Conservation (phyloP, 164 flowering plant genomes). For the Annona cherimola region DNA sequence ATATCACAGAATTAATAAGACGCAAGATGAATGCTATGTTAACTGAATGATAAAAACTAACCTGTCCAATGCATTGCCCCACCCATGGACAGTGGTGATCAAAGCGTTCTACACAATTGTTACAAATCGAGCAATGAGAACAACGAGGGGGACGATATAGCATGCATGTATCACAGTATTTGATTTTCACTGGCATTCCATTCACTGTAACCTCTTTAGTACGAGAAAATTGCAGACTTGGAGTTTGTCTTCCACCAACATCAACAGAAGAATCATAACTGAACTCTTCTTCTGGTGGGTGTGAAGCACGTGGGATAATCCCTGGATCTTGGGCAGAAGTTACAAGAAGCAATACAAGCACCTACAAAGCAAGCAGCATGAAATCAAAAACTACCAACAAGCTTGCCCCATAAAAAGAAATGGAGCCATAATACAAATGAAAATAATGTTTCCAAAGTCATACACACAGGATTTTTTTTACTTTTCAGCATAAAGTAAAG, state of each 20-base stretch:
- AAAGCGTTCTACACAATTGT: constrained; percentile 92
- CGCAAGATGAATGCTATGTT: not conserved
- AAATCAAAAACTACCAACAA: not conserved
- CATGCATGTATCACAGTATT: constrained; percentile 96
- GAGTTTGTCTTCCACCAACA: constrained; percentile 68
- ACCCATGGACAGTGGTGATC: constrained; percentile 99
- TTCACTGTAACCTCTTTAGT: constrained; percentile 76
- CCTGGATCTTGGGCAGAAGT: constrained; percentile 88
- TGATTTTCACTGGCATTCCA: constrained; percentile 68
- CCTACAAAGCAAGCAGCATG: constrained; percentile 33
- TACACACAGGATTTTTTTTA: too few species aligned
- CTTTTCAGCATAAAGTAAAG: too few species aligned
- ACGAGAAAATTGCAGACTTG: constrained; percentile 66
- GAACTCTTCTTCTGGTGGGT: constrained; percentile 89
- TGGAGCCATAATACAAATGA: not conserved
- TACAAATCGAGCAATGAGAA: constrained; percentile 90
- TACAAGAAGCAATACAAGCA: constrained; percentile 60
- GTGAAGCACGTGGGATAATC: constrained; percentile 76
- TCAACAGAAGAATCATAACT: constrained; percentile 55
- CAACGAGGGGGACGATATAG: constrained; percentile 95
- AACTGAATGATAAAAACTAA: constrained; percentile 21
- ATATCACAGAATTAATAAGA: not conserved
- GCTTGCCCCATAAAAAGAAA: not conserved
- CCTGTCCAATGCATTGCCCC: constrained; percentile 95
- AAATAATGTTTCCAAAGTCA: too few species aligned